phyloP scores from a whole-genome alignment of 2,329 filamentous ascomycete genomes.

The Alternaria sp. region DNA sequence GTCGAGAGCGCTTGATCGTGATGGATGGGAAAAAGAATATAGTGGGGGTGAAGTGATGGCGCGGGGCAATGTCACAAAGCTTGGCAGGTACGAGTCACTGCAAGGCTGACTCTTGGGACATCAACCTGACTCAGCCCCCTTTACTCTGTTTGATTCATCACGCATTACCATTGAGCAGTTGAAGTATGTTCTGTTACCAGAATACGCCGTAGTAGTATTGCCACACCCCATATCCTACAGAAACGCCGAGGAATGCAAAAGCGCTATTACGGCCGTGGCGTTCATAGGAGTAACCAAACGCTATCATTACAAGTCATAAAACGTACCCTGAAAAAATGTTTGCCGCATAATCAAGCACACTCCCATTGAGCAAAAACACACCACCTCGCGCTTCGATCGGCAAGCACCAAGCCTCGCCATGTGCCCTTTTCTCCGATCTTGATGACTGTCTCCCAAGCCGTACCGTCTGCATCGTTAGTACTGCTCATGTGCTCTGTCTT shows the following conservation, averaged over 20 bases:
- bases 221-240: slow-evolving; percentile 22
- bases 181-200: neutral
- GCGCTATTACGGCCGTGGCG: slow-evolving; percentile 11
- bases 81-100: slow-evolving; percentile 20
- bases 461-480: slow-evolving; percentile 71
- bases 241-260: slow-evolving; percentile 25
- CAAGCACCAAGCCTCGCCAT: slow-evolving; percentile 83
- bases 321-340: neutral
- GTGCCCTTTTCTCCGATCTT: slow-evolving; percentile 84
- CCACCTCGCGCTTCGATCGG: slow-evolving; percentile 84
- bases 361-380: slow-evolving; percentile 91
- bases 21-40: slow-evolving; percentile 11
- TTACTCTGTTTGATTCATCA: neutral
- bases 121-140: neutral
- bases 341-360: slow-evolving; percentile 32
- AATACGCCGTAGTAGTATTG: slow-evolving; percentile 13
- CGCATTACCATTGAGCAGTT: neutral
- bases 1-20: neutral
- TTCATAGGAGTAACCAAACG: slow-evolving; percentile 20
- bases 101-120: neutral
- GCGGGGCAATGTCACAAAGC: slow-evolving; percentile 15
- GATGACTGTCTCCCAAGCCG: slow-evolving; percentile 88
- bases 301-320: slow-evolving; percentile 34
- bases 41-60: slow-evolving; percentile 10
- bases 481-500: slow-evolving; percentile 73